A percentile compares a stretch with the other conserved stretches of the same genome.
These are phyloP conservation scores for Bremia lactucae DNA, from an alignment of 352 stramenopile genomes.

Conservation along the genomic window DNA sequence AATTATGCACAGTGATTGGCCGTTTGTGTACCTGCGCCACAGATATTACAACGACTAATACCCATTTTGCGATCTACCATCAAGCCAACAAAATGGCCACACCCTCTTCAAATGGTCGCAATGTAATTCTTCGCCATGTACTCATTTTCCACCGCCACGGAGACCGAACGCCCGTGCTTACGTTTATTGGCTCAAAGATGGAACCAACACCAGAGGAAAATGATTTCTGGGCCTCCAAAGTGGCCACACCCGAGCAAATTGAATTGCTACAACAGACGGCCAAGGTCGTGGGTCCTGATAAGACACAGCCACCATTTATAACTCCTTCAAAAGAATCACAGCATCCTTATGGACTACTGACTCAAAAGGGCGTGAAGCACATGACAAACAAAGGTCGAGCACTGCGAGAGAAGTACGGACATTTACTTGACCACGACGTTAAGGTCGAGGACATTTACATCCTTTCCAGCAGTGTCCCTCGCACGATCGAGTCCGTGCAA, in stretches of 20 bases:
- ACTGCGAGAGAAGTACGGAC: slow-evolving; percentile 36
- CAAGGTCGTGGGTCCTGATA: slow-evolving; percentile 36
- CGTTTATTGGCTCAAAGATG: slow-evolving; percentile 40
- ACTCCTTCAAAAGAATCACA: slow-evolving; percentile 24
- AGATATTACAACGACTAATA: not conserved
- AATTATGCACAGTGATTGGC: too few relatives aligned
- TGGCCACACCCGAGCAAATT: slow-evolving; percentile 47
- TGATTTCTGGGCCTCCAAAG: slow-evolving; percentile 45
- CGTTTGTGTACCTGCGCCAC: too few relatives aligned
- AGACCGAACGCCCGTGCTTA: slow-evolving; percentile 66
- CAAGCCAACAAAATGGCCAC: slow-evolving; percentile 10
- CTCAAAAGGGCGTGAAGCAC: slow-evolving; percentile 51
- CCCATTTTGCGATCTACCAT: not conserved
- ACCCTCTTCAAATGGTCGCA: slow-evolving; percentile 7
- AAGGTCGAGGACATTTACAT: slow-evolving; percentile 50
- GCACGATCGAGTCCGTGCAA: slow-evolving; percentile 71
- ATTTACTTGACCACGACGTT: slow-evolving; percentile 23
- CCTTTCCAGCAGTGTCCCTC: slow-evolving; percentile 62
- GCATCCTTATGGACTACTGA: slow-evolving; percentile 51
- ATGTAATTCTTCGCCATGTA: slow-evolving; percentile 54
- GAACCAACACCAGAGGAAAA: slow-evolving; percentile 40
- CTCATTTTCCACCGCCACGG: slow-evolving; percentile 76
- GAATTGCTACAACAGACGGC: slow-evolving; percentile 32
- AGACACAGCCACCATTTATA: slow-evolving; percentile 32
- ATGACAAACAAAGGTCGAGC: slow-evolving; percentile 53